Base-by-base conservation (phyloP, 352 stramenopile species). In the Aphanomyces cochlioides region DNA sequence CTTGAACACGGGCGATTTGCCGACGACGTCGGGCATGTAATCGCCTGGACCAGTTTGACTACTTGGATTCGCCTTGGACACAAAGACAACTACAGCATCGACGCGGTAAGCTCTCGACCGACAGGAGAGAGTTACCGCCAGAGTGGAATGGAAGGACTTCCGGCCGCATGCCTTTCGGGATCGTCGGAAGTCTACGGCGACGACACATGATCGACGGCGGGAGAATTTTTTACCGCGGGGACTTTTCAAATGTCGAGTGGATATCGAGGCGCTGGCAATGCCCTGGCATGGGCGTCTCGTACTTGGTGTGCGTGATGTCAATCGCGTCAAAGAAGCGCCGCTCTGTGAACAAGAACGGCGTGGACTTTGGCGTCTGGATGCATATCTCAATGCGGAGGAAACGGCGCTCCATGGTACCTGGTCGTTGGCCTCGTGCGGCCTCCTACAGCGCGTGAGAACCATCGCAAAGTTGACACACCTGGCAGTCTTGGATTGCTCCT, bases 251-350 rank as follows among this genome's bases (percentile, higher is more conserved):
- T 10, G 38, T 37, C 10, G 64, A 70, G 39, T 70, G 47, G 36
- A 47, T 38, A 7, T 47, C 50, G 37, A 70, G 64, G 10, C 53
- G 43, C 53, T 70, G 64, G 40, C 53, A 40, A 43, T 61, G 53
- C 3, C 64, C 64, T 36, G 64, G 64, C 37, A 56, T 61, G 36
- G 64, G 64, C 7, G 64, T 70, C 8, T 60, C 54, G 64, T 70
- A 70, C 28, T 70, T 70, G 2, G 64, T 70, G 39, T 70, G 53
- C 7, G 64, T 61, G 54, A 34, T 61, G 40, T 70, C 64, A 40
- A 70, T 45, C 34, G 64, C 50, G 54, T 70, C 64, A 40, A 70
- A 70, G 47, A 70, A 70, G 0, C 64, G 64, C 10, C 37, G 36
- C 54, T 70, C 64, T 3, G 12, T 36, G 21, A 61, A 50, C 36